Conservation (phyloP, 306 rosid genomes). For the Alnus glutinosa region DNA sequence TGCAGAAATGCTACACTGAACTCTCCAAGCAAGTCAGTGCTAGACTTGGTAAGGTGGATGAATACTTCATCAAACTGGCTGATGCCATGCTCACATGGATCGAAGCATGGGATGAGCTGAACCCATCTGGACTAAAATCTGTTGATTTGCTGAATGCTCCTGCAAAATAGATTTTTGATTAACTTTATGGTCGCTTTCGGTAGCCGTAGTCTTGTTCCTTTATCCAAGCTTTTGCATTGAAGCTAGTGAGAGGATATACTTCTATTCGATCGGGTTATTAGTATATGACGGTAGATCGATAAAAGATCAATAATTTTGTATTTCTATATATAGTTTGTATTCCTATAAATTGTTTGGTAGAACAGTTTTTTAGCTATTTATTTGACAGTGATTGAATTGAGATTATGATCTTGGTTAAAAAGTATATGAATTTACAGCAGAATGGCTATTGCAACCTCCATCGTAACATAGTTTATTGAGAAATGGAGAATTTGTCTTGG, state of each 20-base stretch:
- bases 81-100: slow-evolving; percentile 89
- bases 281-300: slow-evolving; percentile 31
- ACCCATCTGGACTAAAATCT: slow-evolving; percentile 47
- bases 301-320: slow-evolving; percentile 19
- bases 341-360: no score
- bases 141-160: slow-evolving; percentile 31
- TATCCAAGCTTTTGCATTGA: slow-evolving; percentile 33
- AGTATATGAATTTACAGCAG: no score
- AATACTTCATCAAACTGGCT: slow-evolving; percentile 69
- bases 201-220: slow-evolving; percentile 20
- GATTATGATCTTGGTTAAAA: slow-evolving; percentile 18
- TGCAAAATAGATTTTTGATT: slow-evolving; percentile 34
- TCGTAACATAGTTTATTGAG: no score
- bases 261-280: slow-evolving; percentile 15
- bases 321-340: slow-evolving; percentile 13
- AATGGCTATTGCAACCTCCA: no score
- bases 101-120: slow-evolving; percentile 82
- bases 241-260: slow-evolving; percentile 34
- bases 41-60: slow-evolving; percentile 73
- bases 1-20: slow-evolving; percentile 73
- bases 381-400: not conserved
- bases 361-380: slow-evolving; percentile 17
- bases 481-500: no score
- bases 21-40: slow-evolving; percentile 78
- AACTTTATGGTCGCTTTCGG: slow-evolving; percentile 17